Evolutionary conservation across 1,284 basidiomycete species (phyloP), one percentile per base, ranked within the genome.

Genomic region (Serendipita sp.): DNA sequence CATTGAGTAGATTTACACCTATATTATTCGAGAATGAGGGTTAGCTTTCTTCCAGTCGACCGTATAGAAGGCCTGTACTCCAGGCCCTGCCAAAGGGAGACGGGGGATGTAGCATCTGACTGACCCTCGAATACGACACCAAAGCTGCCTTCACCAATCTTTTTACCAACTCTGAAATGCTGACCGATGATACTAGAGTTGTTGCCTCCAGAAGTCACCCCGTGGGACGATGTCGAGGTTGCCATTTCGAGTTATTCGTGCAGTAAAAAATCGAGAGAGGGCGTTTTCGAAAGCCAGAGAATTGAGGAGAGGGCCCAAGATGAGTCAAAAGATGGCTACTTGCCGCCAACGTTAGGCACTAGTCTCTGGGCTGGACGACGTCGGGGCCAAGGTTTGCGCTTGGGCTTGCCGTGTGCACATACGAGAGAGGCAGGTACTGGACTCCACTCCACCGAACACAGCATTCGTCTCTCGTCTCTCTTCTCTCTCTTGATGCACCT

Each of bases 1-100:
- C 89, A 70, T 91, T 88, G 68, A 92, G 79, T 67, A 95, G 78
- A 75, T 96, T 95, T 63, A 86, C 86, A 64, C 87, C 87, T 88
- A 89, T 64, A 88, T 88, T 63, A 91, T 87, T 66, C 83, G 58
- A 62, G 61, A 65, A 22, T 53, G 22, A 22, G 22, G 22, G 22
- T 22, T 22, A 22, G 22, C 22, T 22, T 22, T 22, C 22, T 22
- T 3, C 91, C 93, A 77, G 94, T 91, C 38, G 88, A 91, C 22
- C 22, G 79, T 96, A 96, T 74, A 96, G 82, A 49, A 96, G 78
- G 73, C 93, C 91, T 93, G 71, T 53, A 64, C 64, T 43, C 60
- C 30, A 22, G 29, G 38, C 30, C 62, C 41, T 47, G 45, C 55
- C 38, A 6, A 12, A 38, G 43, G 65, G 50, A 63, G 62, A 63